Conservation (phyloP, 441 rosid species). For the Brassica balearica region DNA sequence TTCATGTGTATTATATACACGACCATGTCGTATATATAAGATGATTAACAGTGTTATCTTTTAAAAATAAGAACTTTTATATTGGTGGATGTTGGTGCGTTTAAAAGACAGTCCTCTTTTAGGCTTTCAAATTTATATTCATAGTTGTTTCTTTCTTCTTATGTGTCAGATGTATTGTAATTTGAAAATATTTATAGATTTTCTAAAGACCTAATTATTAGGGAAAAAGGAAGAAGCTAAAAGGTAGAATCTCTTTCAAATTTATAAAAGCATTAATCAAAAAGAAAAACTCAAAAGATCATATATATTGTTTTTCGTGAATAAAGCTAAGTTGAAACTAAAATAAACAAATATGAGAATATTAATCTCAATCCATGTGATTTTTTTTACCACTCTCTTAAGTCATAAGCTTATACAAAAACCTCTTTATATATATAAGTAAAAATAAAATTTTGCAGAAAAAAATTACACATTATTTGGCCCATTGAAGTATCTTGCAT, state of each 20-base stretch:
- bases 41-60: background rate
- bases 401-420: constrained; percentile 30
- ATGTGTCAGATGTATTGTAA: constrained; percentile 29
- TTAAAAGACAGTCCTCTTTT: constrained; percentile 39
- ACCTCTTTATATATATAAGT: constrained; percentile 19
- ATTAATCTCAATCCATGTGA: constrained; percentile 35
- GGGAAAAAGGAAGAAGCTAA: constrained; percentile 35
- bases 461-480: constrained; percentile 36
- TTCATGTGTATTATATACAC: constrained; percentile 10
- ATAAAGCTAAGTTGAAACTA: constrained; percentile 31
- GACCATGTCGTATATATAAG: constrained; percentile 1
- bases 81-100: constrained; percentile 31
- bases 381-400: background rate
- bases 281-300: constrained; percentile 17
- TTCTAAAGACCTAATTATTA: constrained; percentile 8
- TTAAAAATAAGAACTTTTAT: background rate
- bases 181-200: background rate
- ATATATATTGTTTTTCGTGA: constrained; percentile 17
- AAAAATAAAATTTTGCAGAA: constrained; percentile 5
- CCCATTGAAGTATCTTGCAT: constrained; percentile 43
- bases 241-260: constrained; percentile 33
- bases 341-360: constrained; percentile 38
- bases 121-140: constrained; percentile 34
- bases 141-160: constrained; percentile 34
- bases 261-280: constrained; percentile 20